Evolutionary conservation across 2,329 filamentous ascomycete species (phyloP).

Genomic region (Lecanosticta acicola): DNA sequence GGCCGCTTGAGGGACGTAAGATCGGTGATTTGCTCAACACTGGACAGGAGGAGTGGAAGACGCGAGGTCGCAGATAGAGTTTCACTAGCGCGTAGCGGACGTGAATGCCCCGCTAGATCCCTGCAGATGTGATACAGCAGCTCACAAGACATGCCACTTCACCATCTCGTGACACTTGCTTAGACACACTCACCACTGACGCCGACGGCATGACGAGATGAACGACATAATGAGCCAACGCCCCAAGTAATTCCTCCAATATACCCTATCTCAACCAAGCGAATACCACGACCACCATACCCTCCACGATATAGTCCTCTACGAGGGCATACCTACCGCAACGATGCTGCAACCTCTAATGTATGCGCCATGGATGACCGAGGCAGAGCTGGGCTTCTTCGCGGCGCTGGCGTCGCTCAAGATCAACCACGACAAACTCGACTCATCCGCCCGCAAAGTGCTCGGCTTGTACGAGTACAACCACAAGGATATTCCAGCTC

Average conservation of each 20-base stretch:
- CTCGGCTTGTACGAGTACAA: constrained; percentile 86
- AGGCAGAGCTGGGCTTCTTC: constrained; percentile 95
- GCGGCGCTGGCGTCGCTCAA: constrained; percentile 86
- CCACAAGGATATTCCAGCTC: constrained; percentile 61
- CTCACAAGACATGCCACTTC: background rate
- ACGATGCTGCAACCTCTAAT: constrained; percentile 44
- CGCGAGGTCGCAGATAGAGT: background rate
- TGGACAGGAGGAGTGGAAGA: background rate
- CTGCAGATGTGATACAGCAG: background rate
- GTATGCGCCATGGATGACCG: constrained; percentile 86
- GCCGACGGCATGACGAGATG: too few species aligned
- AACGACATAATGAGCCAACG: background rate
- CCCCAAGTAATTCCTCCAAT: background rate
- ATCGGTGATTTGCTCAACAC: too few species aligned
- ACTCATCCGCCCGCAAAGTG: constrained; percentile 82
- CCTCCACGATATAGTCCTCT: background rate
- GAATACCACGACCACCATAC: background rate
- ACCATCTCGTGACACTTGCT: background rate
- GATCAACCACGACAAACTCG: constrained; percentile 93
- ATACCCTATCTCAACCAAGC: background rate
- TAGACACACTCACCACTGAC: background rate
- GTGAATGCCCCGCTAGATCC: background rate
- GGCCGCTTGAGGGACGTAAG: too few species aligned
- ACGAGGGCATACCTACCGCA: constrained; percentile 1
- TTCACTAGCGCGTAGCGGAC: background rate